Conservation (phyloP, 164 flowering plant genomes). For the Echeveria elegans region DNA sequence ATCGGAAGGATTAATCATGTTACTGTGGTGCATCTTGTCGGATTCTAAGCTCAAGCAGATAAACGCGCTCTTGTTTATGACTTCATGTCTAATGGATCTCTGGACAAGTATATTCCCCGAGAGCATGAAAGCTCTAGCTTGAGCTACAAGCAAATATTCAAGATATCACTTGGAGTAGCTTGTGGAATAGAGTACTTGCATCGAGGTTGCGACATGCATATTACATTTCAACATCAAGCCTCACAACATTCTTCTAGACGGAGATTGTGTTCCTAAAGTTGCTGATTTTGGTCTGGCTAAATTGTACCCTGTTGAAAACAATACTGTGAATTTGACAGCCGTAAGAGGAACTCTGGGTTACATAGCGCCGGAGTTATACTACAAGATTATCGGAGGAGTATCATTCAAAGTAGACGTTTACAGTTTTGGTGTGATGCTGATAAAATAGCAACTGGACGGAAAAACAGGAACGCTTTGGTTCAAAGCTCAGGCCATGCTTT, state of each 20-base stretch:
- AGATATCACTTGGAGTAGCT: constrained; percentile 1
- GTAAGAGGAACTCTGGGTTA: constrained; percentile 1
- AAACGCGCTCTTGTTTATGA: constrained; percentile 1
- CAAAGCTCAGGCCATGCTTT: background rate
- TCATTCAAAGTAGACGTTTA: background rate
- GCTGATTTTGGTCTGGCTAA: background rate
- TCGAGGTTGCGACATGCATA: constrained; percentile 2
- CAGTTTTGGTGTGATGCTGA: background rate
- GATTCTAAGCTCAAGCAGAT: background rate
- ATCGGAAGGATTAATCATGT: background rate
- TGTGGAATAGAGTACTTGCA: constrained; percentile 1
- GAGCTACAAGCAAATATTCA: background rate
- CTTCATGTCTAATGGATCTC: constrained; percentile 2
- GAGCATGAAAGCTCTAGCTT: background rate
- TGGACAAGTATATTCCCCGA: background rate
- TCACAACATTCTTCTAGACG: background rate
- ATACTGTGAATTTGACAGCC: background rate
- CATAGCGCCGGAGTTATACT: background rate
- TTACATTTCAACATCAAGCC: constrained; percentile 3
- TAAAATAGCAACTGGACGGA: background rate
- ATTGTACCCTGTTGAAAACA: background rate
- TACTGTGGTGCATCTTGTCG: background rate
- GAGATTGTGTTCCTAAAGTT: background rate
- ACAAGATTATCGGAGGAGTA: background rate
- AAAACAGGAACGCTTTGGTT: background rate